Evolutionary conservation across 2,329 filamentous ascomycete species (phyloP), one percentile per base, ranked within the genome.

Genomic region (Fusarium abutilonis): DNA sequence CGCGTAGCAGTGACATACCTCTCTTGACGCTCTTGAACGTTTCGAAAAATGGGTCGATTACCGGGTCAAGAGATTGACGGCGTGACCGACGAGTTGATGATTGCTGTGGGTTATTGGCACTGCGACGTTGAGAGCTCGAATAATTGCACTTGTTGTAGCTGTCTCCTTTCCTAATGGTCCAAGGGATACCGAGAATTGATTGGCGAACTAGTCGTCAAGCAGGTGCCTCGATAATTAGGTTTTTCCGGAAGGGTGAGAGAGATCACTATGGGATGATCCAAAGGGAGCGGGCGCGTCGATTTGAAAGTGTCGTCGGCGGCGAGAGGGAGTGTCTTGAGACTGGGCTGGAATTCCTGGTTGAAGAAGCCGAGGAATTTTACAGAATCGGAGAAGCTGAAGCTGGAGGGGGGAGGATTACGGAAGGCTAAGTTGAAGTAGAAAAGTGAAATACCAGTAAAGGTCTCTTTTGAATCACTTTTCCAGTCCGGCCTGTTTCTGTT

Each of bases 301-400:
- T 38, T 56, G 44, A 64, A 63, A 64, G 50, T 49, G 55, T 60
- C 57, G 62, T 63, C 60, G 52, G 52, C 57, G 54, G 51, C 56
- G 49, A 52, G 63, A 66, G 67, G 61, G 65, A 69, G 66, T 64
- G 64, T 60, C 63, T 60, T 60, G 31, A 51, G 45, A 42, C 51
- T 60, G 29, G 67, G 71, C 66, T 72, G 70, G 72, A 77, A 77
- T 79, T 80, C 78, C 75, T 78, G 72, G 72, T 73, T 61, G 73
- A 72, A 72, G 73, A 72, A 72, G 31, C 73, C 74, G 74, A 79
- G 78, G 78, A 80, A 81, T 80, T 77, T 57, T 43, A 49, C 64
- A 65, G 54, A 52, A 56, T 64, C 57, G 53, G 56, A 64, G 58
- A 52, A 63, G 64, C 46, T 59, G 50, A 60, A 66, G 23, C 23